Evolutionary conservation across 2,329 filamentous ascomycete species (phyloP), one percentile per base, ranked within the genome.

Genomic region (Tolypocladium guangdongense): DNA sequence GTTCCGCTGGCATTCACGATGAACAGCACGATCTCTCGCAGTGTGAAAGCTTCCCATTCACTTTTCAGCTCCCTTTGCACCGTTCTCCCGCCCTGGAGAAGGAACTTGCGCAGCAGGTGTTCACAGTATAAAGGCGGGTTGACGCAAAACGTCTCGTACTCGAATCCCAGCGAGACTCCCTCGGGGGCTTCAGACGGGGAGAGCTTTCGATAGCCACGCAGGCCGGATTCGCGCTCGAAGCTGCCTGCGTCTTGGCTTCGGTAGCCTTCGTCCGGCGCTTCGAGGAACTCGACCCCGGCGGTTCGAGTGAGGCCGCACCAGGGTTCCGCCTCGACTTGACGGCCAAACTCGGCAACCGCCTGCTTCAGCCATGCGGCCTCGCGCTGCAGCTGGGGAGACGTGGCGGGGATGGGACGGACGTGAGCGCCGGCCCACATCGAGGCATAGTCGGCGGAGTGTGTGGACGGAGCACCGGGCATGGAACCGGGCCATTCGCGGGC

Each of bases 401-500:
- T 62, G 2, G 62, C 66, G 2, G 74, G 74, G 36, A 80, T 74
- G 59, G 73, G 77, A 41, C 78, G 72, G 57, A 80, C 78, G 60
- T 82, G 77, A 2, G 78, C 78, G 12, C 78, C 78, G 37, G 73
- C 78, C 78, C 78, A 81, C 51, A 78, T 77, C 33, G 78, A 81
- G 16, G 78, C 76, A 61, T 75, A 82, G 66, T 81, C 62, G 24
- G 60, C 57, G 0, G 67, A 70, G 52, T 67, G 66, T 2, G 49
- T 12, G 1, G 57, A 52, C 0, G 67, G 63, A 0, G 63, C 62
- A 0, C 67, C 66, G 0, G 67, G 65, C 1, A 67, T 65, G 18
- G 64, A 66, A 7, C 57, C 62, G 8, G 68, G 68, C 68, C 68
- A 70, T 61, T 70, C 68, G 35, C 63, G 61, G 2, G 67, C 60